Evolutionary conservation across 495 filamentous ascomycete species (phyloP).

Genomic region (Hyaloscypha finlandica): DNA sequence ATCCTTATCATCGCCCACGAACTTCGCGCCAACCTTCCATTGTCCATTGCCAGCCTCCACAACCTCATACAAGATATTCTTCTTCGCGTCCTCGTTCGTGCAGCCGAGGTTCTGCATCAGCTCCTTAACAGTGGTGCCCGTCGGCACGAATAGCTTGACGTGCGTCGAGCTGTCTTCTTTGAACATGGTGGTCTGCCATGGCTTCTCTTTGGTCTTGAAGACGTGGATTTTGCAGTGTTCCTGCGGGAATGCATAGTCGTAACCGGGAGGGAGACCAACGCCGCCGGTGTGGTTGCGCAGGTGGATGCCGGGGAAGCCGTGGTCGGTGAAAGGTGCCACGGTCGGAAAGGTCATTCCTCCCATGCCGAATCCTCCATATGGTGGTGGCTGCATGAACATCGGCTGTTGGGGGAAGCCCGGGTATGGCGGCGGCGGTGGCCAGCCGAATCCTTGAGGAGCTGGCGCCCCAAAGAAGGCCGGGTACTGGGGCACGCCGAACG

Average conservation of each 20-base stretch:
- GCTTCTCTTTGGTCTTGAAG: slow-evolving; percentile 42
- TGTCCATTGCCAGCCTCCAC: slow-evolving; percentile 26
- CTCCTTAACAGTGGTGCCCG: slow-evolving; percentile 43
- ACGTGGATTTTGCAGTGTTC: slow-evolving; percentile 52
- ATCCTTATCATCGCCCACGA: slow-evolving; percentile 29
- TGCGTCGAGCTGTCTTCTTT: slow-evolving; percentile 29
- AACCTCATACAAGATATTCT: slow-evolving; percentile 46
- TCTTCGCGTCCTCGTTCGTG: slow-evolving; percentile 38
- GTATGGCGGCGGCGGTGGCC: neutral
- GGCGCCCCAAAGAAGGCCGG: neutral
- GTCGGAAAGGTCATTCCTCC: slow-evolving; percentile 24
- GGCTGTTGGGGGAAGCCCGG: slow-evolving; percentile 5
- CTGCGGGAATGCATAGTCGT: slow-evolving; percentile 51
- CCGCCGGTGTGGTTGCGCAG: slow-evolving; percentile 59
- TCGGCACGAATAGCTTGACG: slow-evolving; percentile 44
- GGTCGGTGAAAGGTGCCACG: slow-evolving; percentile 39
- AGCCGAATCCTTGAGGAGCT: neutral
- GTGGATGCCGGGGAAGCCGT: slow-evolving; percentile 56
- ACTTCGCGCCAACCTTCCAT: slow-evolving; percentile 15
- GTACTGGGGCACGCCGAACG: slow-evolving; percentile 4
- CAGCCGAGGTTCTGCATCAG: slow-evolving; percentile 50
- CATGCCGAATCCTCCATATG: neutral
- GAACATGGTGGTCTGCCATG: slow-evolving; percentile 41
- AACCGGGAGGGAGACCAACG: slow-evolving; percentile 49
- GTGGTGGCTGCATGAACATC: slow-evolving; percentile 1